Base-by-base conservation (phyloP, 345 rosid species). In the Populus tremula region DNA sequence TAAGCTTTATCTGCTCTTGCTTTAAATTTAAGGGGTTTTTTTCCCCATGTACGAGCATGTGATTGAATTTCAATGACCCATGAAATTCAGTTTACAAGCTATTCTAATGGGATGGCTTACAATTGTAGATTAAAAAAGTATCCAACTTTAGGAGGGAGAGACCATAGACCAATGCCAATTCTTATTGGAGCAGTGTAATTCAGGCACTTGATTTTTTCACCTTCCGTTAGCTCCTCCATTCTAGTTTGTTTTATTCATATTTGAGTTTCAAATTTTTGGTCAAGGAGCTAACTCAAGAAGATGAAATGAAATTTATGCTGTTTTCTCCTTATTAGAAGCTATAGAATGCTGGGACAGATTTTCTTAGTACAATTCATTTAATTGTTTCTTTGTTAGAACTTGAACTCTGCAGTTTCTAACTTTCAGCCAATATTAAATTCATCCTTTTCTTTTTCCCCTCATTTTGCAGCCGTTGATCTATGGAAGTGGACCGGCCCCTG, bases 381-480 rank as follows among this genome's bases (percentile, higher is more conserved):
- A 38, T 10, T 56, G 73, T 56, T 76, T 61, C 8, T 31, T 73
- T 68, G 36, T 47, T 45, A 38, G 12, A 59, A 59, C 23, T 64
- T 27, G 18, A 25, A 12, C 31, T 33, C 4, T 56, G 8, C 38
- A 64, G 10, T 62, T 35, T 66, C 6, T 36, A 23, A 63, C 71
- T 61, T 75, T 66, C 74, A 18, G 45, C 70, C 78, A 77, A 80
- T 78, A 43, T 59, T 59, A 4, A 56, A 59, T 4, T n/a, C 29
- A 3, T 59, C n/a, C 13, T 2, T 67, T 18, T 16, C 41, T 12
- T 80, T 54, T 39, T 77, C 56, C 59, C 23, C n/a, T n/a, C 67
- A 63, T 78, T 53, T 74, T 83, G 91, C 93, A 95, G 99, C 94
- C 98, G 23, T 23, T 92, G 87, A 84, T 91, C 82, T 91, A 93